These are phyloP conservation scores for Bisporella sp. DNA, from an alignment of 2,329 filamentous ascomycete species.

Conservation along the genomic window DNA sequence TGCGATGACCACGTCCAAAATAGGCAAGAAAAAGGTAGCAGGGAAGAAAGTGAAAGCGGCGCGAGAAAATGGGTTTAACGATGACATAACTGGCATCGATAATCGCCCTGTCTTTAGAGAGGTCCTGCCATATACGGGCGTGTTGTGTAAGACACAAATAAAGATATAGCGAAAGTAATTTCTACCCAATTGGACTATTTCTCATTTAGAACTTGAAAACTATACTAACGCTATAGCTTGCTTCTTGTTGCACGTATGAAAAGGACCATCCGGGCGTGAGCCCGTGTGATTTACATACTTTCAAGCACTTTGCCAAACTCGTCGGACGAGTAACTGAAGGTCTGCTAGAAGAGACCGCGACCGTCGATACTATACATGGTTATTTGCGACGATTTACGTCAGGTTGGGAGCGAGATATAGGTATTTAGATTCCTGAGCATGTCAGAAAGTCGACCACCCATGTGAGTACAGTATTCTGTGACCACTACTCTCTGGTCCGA, in stretches of 20 bases:
- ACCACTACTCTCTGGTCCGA: neutral
- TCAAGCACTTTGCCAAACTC: constrained; percentile 1
- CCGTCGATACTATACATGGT: neutral
- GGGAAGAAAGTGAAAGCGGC: constrained; percentile 4
- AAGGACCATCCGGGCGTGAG: constrained; percentile 3
- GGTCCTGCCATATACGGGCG: constrained; percentile 2
- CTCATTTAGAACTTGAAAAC: neutral
- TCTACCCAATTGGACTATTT: constrained; percentile 2
- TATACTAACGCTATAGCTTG: constrained; percentile 3
- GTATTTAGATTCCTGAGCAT: constrained; percentile 5
- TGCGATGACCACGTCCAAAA: constrained; percentile 6
- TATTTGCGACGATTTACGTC: constrained; percentile 3
- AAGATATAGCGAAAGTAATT: constrained; percentile 3
- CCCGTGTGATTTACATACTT: constrained; percentile 3
- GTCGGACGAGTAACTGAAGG: neutral
- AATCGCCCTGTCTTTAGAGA: constrained; percentile 3
- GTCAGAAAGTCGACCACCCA: constrained; percentile 1
- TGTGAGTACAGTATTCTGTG: constrained; percentile 3
- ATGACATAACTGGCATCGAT: constrained; percentile 6
- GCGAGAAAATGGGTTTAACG: constrained; percentile 5
- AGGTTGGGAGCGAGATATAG: constrained; percentile 3
- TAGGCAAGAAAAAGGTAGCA: constrained; percentile 7
- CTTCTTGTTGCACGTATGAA: constrained; percentile 5
- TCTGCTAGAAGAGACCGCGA: constrained; percentile 4
- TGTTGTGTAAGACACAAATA: neutral